Conservation (phyloP, 1,139 yeast species). For the Yamadazyma triangularis region DNA sequence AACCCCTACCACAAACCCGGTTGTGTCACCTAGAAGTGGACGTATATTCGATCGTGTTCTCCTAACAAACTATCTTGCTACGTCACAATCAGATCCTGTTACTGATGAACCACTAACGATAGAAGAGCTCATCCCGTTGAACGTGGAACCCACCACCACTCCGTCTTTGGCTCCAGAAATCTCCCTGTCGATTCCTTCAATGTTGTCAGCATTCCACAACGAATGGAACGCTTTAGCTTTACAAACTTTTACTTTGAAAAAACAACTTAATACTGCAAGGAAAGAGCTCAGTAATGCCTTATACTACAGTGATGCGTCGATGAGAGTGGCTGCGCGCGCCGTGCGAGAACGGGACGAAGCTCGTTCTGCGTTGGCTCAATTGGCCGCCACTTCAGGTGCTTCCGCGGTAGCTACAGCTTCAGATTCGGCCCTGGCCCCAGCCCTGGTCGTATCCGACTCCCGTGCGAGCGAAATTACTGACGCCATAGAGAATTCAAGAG, state of each 20-base stretch:
- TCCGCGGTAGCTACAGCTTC: too few relatives aligned
- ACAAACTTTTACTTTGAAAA: conserved; percentile 73
- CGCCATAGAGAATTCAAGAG: conserved; percentile 33
- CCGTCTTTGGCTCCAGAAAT: conserved; percentile 48
- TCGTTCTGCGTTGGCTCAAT: conserved; percentile 47
- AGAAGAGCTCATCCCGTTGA: conserved; percentile 57
- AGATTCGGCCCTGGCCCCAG: too few relatives aligned
- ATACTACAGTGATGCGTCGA: conserved; percentile 88
- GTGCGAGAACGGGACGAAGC: conserved; percentile 75
- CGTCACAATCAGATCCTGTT: conserved; percentile 75
- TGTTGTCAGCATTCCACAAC: conserved; percentile 70
- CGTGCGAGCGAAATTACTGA: too few relatives aligned
- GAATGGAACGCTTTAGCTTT: conserved; percentile 90
- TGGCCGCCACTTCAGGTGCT: too few relatives aligned
- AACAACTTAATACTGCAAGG: conserved; percentile 62
- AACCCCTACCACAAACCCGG: conserved; percentile 62
- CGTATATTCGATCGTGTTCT: conserved; percentile 64
- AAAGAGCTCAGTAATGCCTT: conserved; percentile 74
- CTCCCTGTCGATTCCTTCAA: conserved; percentile 69
- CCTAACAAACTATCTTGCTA: conserved; percentile 57
- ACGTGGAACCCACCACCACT: conserved; percentile 15
- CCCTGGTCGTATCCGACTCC: too few relatives aligned
- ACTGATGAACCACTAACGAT: conserved; percentile 53
- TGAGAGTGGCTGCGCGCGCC: conserved; percentile 74
- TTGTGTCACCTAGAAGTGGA: conserved; percentile 70